Conservation (phyloP, 2,329 filamentous ascomycete species). For the Pestalotiopsis sp. region DNA sequence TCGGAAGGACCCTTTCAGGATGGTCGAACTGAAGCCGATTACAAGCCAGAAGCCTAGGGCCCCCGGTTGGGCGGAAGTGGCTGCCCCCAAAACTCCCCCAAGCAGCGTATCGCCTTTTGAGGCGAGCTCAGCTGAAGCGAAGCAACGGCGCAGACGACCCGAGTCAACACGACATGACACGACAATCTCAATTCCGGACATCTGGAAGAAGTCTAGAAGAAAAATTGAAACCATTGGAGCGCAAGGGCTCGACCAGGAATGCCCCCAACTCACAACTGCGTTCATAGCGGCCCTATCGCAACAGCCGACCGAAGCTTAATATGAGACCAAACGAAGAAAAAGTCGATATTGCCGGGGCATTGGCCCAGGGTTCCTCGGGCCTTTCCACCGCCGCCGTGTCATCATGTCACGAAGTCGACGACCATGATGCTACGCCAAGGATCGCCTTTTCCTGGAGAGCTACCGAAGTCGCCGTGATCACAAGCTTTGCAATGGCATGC, state of each 20-base stretch:
- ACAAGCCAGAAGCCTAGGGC: neutral
- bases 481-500: neutral
- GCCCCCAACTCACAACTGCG: neutral
- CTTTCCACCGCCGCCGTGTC: constrained; percentile 1
- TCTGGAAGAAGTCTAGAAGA: constrained; percentile 10
- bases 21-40: neutral
- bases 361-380: constrained; percentile 7
- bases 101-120: neutral
- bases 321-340: neutral
- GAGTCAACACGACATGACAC: neutral
- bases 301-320: neutral
- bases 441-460: neutral
- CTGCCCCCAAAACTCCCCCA: neutral
- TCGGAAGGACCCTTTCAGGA: constrained; percentile 1
- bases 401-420: constrained; percentile 1
- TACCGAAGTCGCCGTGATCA: neutral
- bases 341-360: constrained; percentile 4
- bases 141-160: neutral
- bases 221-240: constrained; percentile 2
- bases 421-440: neutral
- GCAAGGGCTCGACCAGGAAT: neutral
- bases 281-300: neutral
- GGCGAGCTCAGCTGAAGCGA: neutral
- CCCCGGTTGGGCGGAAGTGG: neutral
- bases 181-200: neutral